Conservation (phyloP, 208 protist genomes). For the Balamuthia mandrillaris region DNA sequence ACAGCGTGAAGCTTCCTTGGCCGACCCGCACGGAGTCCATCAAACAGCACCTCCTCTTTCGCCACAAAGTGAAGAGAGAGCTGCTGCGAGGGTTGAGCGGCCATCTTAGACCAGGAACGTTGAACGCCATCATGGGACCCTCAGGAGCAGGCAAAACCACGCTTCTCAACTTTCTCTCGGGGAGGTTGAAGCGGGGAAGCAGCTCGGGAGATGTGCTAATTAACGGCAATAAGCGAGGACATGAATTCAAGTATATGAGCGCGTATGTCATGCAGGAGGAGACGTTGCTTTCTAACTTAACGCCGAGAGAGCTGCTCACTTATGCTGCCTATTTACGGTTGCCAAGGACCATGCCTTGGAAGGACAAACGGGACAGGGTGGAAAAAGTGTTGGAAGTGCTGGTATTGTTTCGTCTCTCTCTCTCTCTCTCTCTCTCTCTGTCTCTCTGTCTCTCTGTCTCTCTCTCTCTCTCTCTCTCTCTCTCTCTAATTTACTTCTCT, state of each 20-base stretch:
- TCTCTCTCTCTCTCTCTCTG: no score
- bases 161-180: constrained; percentile 43
- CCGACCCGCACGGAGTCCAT: no score
- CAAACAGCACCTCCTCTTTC: no score
- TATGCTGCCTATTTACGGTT: background rate
- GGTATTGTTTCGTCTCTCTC: background rate
- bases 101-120: background rate
- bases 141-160: constrained; percentile 45
- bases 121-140: constrained; percentile 50
- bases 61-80: no score
- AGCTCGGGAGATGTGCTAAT: constrained; percentile 30
- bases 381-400: background rate
- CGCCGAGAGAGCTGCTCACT: background rate
- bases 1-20: no score
- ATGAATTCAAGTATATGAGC: background rate
- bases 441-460: background rate
- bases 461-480: background rate
- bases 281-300: background rate
- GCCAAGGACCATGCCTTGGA: background rate
- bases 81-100: background rate
- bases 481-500: no score
- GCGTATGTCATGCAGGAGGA: background rate
- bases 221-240: background rate
- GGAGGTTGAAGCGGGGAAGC: constrained; percentile 10
- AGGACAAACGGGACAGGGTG: background rate